phyloP scores from a whole-genome alignment of 345 rosid genomes.

The Erucastrum elatum region DNA sequence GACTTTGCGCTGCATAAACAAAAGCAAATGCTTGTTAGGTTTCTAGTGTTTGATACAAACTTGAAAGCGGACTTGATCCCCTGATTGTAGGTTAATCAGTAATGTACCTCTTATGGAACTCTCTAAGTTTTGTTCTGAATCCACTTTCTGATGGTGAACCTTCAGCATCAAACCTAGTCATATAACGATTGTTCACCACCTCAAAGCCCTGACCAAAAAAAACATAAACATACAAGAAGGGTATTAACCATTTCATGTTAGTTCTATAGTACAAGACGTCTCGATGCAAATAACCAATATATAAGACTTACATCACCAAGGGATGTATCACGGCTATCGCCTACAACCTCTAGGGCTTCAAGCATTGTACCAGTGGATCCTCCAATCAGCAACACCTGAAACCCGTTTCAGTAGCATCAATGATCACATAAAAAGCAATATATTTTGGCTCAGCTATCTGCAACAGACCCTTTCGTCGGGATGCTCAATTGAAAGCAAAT shows the following conservation, averaged over 20 bases:
- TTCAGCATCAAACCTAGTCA: slow-evolving; percentile 60
- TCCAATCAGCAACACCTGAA: slow-evolving; percentile 88
- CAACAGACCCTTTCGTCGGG: background rate
- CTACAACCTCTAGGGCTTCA: slow-evolving; percentile 88
- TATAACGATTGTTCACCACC: slow-evolving; percentile 53
- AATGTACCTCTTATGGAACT: slow-evolving; percentile 66
- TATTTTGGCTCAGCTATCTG: background rate
- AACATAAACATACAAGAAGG: background rate
- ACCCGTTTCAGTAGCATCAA: slow-evolving; percentile 19
- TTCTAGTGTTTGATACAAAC: background rate
- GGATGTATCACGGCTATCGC: slow-evolving; percentile 67
- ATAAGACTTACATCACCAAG: slow-evolving; percentile 79
- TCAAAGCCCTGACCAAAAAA: slow-evolving; percentile 53
- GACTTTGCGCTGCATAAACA: slow-evolving; percentile 62
- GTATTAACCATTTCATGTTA: background rate
- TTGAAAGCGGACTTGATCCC: slow-evolving; percentile 12
- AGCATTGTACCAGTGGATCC: slow-evolving; percentile 99
- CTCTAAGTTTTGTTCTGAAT: slow-evolving; percentile 78
- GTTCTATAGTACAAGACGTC: no score
- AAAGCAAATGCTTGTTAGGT: background rate
- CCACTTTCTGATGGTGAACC: slow-evolving; percentile 67
- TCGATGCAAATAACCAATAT: no score
- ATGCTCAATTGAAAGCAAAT: background rate
- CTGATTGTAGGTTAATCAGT: background rate
- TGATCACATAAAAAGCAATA: slow-evolving; percentile 9